phyloP scores from a whole-genome alignment of 176 grass and related monocot species.

The Oryza longistaminata region DNA sequence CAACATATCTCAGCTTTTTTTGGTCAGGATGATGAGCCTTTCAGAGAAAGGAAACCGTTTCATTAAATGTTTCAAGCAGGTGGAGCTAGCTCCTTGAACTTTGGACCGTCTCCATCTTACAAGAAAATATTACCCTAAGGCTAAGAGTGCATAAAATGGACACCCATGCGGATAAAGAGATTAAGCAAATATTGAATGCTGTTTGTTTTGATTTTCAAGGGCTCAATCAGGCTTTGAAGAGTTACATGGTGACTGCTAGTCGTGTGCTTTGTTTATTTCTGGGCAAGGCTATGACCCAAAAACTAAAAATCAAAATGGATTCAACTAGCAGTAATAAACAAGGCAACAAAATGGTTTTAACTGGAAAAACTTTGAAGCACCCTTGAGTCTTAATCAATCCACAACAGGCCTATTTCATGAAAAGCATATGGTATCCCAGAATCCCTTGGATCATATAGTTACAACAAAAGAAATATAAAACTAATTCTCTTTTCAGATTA shows the following conservation, averaged over 20 bases:
- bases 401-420: background rate
- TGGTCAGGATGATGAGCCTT: too few species aligned
- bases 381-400: background rate
- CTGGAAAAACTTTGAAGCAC: background rate
- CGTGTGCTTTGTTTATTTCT: background rate
- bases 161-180: too few species aligned
- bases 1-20: background rate
- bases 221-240: background rate
- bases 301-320: background rate
- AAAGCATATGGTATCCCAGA: background rate
- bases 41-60: too few species aligned
- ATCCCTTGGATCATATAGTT: background rate
- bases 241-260: background rate
- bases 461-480: background rate
- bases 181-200: background rate
- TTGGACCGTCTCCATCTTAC: too few species aligned
- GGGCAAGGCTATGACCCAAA: background rate
- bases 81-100: background rate
- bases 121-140: background rate
- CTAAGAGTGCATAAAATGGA: too few species aligned
- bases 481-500: background rate
- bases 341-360: background rate
- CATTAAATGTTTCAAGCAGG: background rate
- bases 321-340: background rate
- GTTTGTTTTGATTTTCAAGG: background rate